Evolutionary conservation across 2,329 filamentous ascomycete species (phyloP).

Genomic region (Blastomyces emzantsi): DNA sequence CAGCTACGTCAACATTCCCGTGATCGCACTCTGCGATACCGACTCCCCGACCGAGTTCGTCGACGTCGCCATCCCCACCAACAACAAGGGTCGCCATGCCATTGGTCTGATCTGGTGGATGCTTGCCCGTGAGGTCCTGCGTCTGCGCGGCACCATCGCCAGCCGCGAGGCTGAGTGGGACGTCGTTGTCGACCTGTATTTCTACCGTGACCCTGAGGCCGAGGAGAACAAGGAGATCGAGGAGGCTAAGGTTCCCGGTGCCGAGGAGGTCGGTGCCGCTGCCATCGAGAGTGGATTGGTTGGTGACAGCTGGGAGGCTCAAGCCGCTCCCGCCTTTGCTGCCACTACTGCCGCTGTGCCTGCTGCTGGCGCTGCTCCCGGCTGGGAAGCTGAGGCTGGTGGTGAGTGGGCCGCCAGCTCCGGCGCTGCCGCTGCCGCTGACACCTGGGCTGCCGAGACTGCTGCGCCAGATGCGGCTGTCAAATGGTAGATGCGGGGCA

Average conservation of each 20-base stretch:
- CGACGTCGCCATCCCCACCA: constrained; percentile 98
- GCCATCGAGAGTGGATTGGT: constrained; percentile 73
- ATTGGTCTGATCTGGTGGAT: constrained; percentile 99
- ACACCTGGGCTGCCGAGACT: constrained; percentile 19
- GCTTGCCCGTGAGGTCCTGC: constrained; percentile 98
- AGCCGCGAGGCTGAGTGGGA: constrained; percentile 97
- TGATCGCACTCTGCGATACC: constrained; percentile 98
- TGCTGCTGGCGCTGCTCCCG: constrained; percentile 51
- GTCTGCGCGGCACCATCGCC: constrained; percentile 92
- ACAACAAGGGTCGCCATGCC: constrained; percentile 99
- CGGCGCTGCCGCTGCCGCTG: constrained; percentile 29
- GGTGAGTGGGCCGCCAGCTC: constrained; percentile 46
- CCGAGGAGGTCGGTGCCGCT: constrained; percentile 72
- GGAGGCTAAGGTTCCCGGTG: constrained; percentile 74
- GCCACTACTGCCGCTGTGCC: constrained; percentile 59
- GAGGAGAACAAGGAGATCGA: constrained; percentile 97
- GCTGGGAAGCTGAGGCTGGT: constrained; percentile 51
- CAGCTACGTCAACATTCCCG: constrained; percentile 99
- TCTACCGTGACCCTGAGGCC: constrained; percentile 99
- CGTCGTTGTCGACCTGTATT: constrained; percentile 99
- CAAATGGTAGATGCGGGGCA: constrained; percentile 32
- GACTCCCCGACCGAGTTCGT: constrained; percentile 99
- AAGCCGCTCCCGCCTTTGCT: constrained; percentile 52
- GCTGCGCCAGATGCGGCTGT: constrained; percentile 32
- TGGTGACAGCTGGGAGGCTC: constrained; percentile 75